Evolutionary conservation across 495 filamentous ascomycete genomes (phyloP).

Genomic region (Penicillium steckii): DNA sequence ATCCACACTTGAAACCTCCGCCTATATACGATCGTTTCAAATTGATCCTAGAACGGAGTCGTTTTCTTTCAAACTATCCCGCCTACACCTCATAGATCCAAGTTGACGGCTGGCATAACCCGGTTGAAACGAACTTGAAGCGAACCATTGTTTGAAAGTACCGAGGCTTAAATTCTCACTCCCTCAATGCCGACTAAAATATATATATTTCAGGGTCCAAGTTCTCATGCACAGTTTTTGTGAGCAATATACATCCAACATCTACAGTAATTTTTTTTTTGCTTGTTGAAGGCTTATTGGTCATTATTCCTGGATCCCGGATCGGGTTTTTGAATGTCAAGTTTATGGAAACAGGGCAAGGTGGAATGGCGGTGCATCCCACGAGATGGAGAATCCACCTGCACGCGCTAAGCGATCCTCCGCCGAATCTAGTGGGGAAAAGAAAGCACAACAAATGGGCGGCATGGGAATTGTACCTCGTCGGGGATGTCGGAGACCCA

Average conservation of each 20-base stretch:
- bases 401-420: constrained; percentile 10
- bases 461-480: neutral
- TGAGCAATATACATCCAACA: too few species aligned
- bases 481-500: constrained; percentile 11
- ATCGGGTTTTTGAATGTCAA: too few species aligned
- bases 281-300: too few species aligned
- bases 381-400: constrained; percentile 3
- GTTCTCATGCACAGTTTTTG: too few species aligned
- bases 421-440: constrained; percentile 3
- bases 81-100: too few species aligned
- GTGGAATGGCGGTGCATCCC: constrained; percentile 1
- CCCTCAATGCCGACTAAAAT: neutral
- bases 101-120: too few species aligned
- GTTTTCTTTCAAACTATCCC: neutral
- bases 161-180: neutral
- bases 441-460: constrained; percentile 2
- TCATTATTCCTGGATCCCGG: neutral
- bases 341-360: neutral
- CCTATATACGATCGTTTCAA: constrained; percentile 23
- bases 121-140: constrained; percentile 3
- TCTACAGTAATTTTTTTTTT: too few species aligned
- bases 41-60: neutral
- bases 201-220: too few species aligned
- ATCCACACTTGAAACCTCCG: constrained; percentile 20
- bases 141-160: constrained; percentile 3